phyloP scores from a whole-genome alignment of 495 filamentous ascomycete species.

The Peziza echinospora region DNA sequence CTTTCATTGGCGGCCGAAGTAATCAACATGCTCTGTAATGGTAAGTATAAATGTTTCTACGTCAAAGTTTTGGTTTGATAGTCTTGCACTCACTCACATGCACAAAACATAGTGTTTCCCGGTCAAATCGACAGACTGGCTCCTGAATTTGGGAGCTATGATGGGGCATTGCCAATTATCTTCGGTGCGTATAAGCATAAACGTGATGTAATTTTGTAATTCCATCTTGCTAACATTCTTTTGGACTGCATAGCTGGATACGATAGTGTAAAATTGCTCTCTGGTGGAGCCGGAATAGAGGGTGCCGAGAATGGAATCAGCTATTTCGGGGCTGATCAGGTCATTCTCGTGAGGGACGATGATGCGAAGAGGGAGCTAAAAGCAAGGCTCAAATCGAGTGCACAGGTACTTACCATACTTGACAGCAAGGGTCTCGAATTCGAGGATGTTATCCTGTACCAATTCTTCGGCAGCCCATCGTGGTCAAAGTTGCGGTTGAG shows the following conservation, averaged over 20 bases:
- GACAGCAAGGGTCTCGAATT: conserved; percentile 31
- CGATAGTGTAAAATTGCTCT: not conserved
- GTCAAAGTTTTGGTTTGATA: too few relatives aligned
- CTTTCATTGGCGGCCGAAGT: conserved; percentile 25
- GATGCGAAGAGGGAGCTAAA: conserved; percentile 13
- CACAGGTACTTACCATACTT: conserved; percentile 23
- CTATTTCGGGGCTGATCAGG: conserved; percentile 26
- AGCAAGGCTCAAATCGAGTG: conserved; percentile 12
- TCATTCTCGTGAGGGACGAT: conserved; percentile 25
- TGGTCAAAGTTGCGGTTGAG: too few relatives aligned
- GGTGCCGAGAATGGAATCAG: conserved; percentile 7
- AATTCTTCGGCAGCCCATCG: conserved; percentile 16
- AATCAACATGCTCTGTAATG: conserved; percentile 10
- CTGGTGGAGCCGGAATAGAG: not conserved
- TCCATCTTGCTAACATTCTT: too few relatives aligned
- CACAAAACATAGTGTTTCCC: conserved; percentile 19
- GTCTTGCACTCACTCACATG: too few relatives aligned
- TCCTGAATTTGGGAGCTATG: conserved; percentile 22
- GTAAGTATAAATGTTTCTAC: not conserved
- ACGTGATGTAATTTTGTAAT: not conserved
- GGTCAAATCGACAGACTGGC: conserved; percentile 23
- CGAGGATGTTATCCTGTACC: conserved; percentile 23
- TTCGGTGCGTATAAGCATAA: conserved; percentile 9
- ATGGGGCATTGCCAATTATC: conserved; percentile 22
- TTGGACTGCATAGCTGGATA: conserved; percentile 10